These are phyloP conservation scores for Erysimum cheiri DNA, from an alignment of 441 rosid genomes.

Conservation along the genomic window DNA sequence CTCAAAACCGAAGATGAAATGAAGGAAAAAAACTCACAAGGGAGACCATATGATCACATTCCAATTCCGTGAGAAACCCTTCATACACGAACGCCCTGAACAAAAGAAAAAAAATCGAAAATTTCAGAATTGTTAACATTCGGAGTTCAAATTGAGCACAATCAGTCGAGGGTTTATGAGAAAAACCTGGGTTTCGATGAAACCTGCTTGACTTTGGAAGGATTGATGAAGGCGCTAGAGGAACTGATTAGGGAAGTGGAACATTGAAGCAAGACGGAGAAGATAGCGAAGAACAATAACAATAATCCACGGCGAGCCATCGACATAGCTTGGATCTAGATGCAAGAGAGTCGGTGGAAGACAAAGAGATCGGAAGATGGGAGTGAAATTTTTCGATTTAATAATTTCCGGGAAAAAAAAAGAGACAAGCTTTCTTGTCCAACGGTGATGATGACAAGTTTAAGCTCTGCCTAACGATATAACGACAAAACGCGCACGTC, in stretches of 20 bases:
- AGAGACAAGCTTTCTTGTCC: conserved; percentile 11
- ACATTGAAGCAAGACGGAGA: conserved; percentile 49
- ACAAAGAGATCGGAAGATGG: not conserved
- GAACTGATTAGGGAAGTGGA: conserved; percentile 54
- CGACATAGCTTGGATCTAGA: conserved; percentile 42
- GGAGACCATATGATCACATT: conserved; percentile 91
- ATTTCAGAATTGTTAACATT: not conserved
- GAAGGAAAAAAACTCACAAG: conserved; percentile 52
- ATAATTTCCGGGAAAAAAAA: conserved; percentile 31
- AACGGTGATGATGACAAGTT: conserved; percentile 30
- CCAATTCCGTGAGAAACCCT: conserved; percentile 88
- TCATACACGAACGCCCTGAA: conserved; percentile 89
- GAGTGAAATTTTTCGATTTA: not conserved
- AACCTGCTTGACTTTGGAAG: conserved; percentile 86
- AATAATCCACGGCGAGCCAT: conserved; percentile 34
- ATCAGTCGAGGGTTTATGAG: not conserved
- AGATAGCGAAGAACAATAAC: conserved; percentile 48
- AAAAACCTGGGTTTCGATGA: conserved; percentile 89
- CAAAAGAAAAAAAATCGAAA: not conserved
- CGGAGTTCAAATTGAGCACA: not conserved
- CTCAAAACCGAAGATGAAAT: not conserved
- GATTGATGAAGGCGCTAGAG: conserved; percentile 67
- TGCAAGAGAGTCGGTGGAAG: conserved; percentile 13
- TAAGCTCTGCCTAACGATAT: conserved; percentile 31
- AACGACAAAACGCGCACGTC: conserved; percentile 33